These are phyloP conservation scores for Chrysochromulina tobinii DNA, from an alignment of 78 protist genomes.

Conservation along the genomic window DNA sequence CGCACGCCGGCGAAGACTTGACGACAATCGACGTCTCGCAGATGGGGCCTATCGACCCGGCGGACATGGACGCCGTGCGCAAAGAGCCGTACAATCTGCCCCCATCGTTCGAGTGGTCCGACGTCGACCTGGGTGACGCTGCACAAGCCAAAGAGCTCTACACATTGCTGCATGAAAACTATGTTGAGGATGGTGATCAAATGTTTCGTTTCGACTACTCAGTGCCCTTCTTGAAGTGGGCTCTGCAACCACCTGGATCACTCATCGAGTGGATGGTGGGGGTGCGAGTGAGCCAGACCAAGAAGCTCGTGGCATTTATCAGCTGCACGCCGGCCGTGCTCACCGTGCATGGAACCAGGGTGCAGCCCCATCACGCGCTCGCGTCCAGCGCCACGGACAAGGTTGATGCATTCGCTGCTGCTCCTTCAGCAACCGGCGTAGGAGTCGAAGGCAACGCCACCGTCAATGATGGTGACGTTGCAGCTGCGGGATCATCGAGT, in stretches of 20 bases:
- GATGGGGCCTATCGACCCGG: constrained; percentile 74
- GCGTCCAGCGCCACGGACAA: background rate
- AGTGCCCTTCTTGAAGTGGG: constrained; percentile 91
- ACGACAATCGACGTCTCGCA: constrained; percentile 12
- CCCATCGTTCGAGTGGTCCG: constrained; percentile 80
- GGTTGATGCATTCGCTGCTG: background rate
- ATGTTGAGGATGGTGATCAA: constrained; percentile 69
- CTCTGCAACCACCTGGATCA: constrained; percentile 92
- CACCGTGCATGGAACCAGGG: constrained; percentile 38
- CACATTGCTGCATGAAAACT: constrained; percentile 25
- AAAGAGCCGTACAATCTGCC: constrained; percentile 89
- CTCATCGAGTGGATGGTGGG: constrained; percentile 87
- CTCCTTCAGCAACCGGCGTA: no score
- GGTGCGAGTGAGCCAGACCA: constrained; percentile 67
- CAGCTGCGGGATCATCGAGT: no score
- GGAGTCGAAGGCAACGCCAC: no score
- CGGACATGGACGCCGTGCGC: constrained; percentile 68
- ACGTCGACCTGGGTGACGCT: constrained; percentile 61
- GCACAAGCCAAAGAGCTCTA: constrained; percentile 24
- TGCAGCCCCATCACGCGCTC: background rate
- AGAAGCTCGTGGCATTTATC: constrained; percentile 91
- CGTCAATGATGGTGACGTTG: no score
- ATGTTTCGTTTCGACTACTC: constrained; percentile 98
- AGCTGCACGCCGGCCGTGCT: constrained; percentile 89
- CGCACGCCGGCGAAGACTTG: constrained; percentile 1